phyloP scores from a whole-genome alignment of 306 rosid genomes.

The Sechiopsis laciniata region DNA sequence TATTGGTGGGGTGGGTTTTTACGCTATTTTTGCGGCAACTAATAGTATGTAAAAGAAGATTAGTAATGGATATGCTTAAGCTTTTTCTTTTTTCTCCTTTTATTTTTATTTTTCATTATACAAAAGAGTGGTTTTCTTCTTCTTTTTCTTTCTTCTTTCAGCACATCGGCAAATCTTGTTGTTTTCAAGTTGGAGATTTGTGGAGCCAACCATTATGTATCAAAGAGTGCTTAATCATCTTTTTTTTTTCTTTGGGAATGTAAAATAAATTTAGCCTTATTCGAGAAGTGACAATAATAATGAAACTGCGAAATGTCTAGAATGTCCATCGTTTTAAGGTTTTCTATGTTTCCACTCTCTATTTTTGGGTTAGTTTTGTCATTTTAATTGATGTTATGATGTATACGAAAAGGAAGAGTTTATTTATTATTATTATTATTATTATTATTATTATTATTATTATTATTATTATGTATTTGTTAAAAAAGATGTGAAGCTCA shows the following conservation, averaged over 20 bases:
- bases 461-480: too few relatives aligned
- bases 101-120: background rate
- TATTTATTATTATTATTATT: too few relatives aligned
- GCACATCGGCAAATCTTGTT: background rate
- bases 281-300: background rate
- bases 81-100: background rate
- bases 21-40: slow-evolving; percentile 21
- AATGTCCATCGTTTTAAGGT: background rate
- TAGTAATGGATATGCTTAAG: slow-evolving; percentile 6
- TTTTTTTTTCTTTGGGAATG: background rate
- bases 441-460: too few relatives aligned
- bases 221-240: background rate
- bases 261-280: background rate
- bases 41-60: slow-evolving; percentile 29
- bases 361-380: too few relatives aligned
- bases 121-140: background rate
- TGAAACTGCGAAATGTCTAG: slow-evolving; percentile 4
- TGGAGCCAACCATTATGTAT: slow-evolving; percentile 1
- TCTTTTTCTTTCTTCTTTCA: background rate
- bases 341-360: background rate
- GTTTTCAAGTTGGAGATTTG: background rate
- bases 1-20: slow-evolving; percentile 29
- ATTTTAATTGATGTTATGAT: too few relatives aligned
- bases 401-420: too few relatives aligned
- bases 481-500: too few relatives aligned